phyloP scores from a whole-genome alignment of 345 rosid species.

The Populus tremula region DNA sequence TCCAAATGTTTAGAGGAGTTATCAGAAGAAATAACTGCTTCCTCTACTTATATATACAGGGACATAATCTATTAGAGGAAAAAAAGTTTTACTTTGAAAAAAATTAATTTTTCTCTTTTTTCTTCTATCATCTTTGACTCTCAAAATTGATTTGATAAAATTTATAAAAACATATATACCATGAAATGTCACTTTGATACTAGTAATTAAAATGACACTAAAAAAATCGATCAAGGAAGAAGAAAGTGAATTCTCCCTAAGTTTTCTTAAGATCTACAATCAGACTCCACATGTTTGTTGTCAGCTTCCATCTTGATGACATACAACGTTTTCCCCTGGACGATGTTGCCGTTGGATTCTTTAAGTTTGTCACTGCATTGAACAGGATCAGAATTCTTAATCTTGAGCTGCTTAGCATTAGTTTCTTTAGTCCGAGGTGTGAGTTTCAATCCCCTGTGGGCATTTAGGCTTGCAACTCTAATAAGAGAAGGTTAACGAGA shows the following conservation, averaged over 20 bases:
- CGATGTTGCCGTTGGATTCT: slow-evolving; percentile 19
- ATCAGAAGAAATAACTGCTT: too few relatives aligned
- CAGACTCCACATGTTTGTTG: slow-evolving; percentile 41
- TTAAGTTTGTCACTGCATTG: slow-evolving; percentile 23
- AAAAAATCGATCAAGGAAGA: too few relatives aligned
- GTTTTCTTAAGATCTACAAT: background rate
- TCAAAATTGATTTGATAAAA: too few relatives aligned
- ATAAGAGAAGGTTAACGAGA: slow-evolving; percentile 23
- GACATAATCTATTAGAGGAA: too few relatives aligned
- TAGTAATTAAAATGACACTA: too few relatives aligned
- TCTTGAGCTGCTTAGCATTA: slow-evolving; percentile 21
- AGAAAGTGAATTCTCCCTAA: too few relatives aligned
- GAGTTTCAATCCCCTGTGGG: slow-evolving; percentile 31
- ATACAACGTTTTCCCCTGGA: slow-evolving; percentile 63
- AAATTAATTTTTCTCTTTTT: too few relatives aligned
- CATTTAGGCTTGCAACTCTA: slow-evolving; percentile 33
- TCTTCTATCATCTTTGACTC: too few relatives aligned
- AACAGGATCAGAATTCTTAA: slow-evolving; percentile 24
- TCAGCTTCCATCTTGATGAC: slow-evolving; percentile 58
- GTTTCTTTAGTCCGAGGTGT: slow-evolving; percentile 16
- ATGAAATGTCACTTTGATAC: rapidly evolving
- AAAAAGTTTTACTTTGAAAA: too few relatives aligned
- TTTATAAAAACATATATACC: rapidly evolving
- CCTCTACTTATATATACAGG: too few relatives aligned
- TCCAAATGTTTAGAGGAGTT: too few relatives aligned